phyloP scores from a whole-genome alignment of 73 alveolate genomes.

The Symbiodinium pilosum region DNA sequence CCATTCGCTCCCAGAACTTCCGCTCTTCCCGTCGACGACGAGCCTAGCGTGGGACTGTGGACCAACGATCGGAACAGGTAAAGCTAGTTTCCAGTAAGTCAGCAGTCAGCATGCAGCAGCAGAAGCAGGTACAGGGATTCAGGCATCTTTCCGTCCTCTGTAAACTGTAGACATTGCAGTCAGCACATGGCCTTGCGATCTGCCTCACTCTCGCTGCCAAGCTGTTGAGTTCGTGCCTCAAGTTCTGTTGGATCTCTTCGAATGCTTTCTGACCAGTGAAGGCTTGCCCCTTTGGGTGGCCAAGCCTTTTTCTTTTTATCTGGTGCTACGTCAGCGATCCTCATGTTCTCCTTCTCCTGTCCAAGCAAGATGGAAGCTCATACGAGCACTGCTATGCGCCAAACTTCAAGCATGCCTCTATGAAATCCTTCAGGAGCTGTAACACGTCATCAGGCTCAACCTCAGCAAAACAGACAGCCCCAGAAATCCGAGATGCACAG shows the following conservation, averaged over 20 bases:
- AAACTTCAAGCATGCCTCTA: constrained; percentile 18
- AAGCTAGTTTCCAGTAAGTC: no score
- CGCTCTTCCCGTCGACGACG: constrained; percentile 96
- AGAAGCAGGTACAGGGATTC: no score
- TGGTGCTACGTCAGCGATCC: constrained; percentile 97
- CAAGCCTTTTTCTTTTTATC: constrained; percentile 96
- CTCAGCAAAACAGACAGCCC: background rate
- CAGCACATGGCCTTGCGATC: constrained; percentile 77
- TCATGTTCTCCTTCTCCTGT: constrained; percentile 96
- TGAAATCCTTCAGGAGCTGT: constrained; percentile 96
- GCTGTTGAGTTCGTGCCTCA: constrained; percentile 95
- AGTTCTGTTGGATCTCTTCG: background rate
- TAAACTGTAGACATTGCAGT: no score
- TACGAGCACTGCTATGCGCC: background rate
- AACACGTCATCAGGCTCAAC: constrained; percentile 97
- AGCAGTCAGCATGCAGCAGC: no score
- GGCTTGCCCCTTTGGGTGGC: no score
- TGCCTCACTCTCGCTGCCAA: constrained; percentile 92
- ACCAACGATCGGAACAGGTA: no score
- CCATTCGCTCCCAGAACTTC: constrained; percentile 97
- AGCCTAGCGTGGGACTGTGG: constrained; percentile 32
- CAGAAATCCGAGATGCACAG: background rate
- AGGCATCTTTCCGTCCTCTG: no score
- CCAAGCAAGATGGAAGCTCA: no score
- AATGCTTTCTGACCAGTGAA: no score